A percentile compares a stretch with the other conserved stretches of the same genome.
Evolutionary conservation across 1,139 yeast species (phyloP).

Genomic region (Saccharomyces pastorianus): DNA sequence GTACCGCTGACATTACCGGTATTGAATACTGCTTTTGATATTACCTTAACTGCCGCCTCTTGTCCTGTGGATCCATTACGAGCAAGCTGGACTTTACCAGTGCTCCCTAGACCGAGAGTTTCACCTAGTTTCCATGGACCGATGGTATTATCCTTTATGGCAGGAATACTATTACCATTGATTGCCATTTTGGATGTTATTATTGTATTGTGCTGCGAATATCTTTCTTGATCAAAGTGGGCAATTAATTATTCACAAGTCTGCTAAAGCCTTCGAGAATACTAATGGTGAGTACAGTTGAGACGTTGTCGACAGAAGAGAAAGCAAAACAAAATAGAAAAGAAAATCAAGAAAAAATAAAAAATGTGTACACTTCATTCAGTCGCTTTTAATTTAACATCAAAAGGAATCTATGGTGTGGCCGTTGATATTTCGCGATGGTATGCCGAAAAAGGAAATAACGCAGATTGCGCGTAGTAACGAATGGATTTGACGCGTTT

Average conservation of each 20-base stretch:
- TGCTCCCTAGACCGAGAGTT: slow-evolving; percentile 89
- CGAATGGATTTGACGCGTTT: not conserved
- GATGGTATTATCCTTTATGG: slow-evolving; percentile 38
- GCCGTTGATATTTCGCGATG: not conserved
- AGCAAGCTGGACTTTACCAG: slow-evolving; percentile 90
- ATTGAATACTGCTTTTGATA: slow-evolving; percentile 67
- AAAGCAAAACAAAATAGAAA: not conserved
- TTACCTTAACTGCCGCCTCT: slow-evolving; percentile 93
- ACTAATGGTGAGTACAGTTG: not conserved
- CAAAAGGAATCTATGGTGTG: not conserved
- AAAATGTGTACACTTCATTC: not conserved
- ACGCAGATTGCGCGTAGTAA: not conserved
- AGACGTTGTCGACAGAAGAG: not conserved
- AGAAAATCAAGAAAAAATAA: not conserved
- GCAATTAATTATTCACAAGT: not conserved
- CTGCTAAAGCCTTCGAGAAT: not conserved
- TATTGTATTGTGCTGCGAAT: not conserved
- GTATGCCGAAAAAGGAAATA: not conserved
- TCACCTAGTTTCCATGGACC: slow-evolving; percentile 98
- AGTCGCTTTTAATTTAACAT: not conserved
- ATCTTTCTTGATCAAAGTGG: not conserved
- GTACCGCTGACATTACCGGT: slow-evolving; percentile 15
- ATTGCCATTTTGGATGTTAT: not conserved
- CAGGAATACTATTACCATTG: slow-evolving; percentile 13
- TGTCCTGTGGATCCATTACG: slow-evolving; percentile 77